phyloP scores from a whole-genome alignment of 2,329 filamentous ascomycete species.

The Fusarium sp. region DNA sequence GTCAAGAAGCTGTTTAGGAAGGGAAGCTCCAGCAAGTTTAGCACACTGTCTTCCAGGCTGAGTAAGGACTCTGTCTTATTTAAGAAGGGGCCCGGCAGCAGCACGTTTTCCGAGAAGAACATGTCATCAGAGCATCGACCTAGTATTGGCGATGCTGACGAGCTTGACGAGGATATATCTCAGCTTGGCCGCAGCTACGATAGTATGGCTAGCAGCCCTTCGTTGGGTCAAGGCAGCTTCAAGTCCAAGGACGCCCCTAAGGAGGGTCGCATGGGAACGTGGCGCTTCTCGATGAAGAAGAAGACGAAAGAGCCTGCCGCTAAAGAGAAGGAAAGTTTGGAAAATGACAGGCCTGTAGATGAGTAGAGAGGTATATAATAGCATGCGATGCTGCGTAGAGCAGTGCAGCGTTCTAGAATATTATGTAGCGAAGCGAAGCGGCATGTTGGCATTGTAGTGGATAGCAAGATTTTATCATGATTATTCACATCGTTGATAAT shows the following conservation, averaged over 20 bases:
- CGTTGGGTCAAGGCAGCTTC: constrained; percentile 62
- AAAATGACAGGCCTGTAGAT: constrained; percentile 57
- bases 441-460: constrained; percentile 15
- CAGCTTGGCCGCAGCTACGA: constrained; percentile 64
- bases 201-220: constrained; percentile 67
- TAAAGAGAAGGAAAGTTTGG: constrained; percentile 64
- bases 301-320: constrained; percentile 61
- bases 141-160: constrained; percentile 67
- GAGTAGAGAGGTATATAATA: constrained; percentile 36
- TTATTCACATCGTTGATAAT: constrained; percentile 21
- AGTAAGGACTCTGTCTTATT: constrained; percentile 66
- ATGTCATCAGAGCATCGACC: constrained; percentile 64
- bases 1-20: constrained; percentile 72
- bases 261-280: constrained; percentile 62
- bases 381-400: not conserved
- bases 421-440: constrained; percentile 8
- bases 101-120: constrained; percentile 68
- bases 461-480: constrained; percentile 23
- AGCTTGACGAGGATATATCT: constrained; percentile 59
- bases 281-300: constrained; percentile 70
- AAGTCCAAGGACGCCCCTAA: constrained; percentile 53
- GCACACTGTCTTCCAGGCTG: constrained; percentile 64
- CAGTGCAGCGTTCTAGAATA: not conserved
- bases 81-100: constrained; percentile 69
- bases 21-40: constrained; percentile 74